Evolutionary conservation across 2,329 filamentous ascomycete species (phyloP), one percentile per base, ranked within the genome.

Genomic region (Trichoderma citrinoviride): DNA sequence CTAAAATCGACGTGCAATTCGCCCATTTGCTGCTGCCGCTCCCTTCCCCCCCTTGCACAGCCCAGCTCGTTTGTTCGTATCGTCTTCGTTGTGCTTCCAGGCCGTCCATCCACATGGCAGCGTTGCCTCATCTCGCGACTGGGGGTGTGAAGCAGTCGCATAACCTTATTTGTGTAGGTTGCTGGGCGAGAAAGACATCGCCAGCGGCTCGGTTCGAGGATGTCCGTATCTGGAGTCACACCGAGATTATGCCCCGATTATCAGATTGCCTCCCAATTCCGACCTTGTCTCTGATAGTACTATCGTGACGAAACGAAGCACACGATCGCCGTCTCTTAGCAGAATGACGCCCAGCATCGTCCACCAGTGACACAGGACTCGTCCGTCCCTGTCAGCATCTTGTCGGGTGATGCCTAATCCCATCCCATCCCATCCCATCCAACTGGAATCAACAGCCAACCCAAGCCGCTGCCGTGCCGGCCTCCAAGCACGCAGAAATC

Each of bases 71-170:
- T 37, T 17, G 15, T 58, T 40, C 44, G 56, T 49, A 37, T 40
- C 56, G 15, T 49, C 10, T 19, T 60, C 19, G 21, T 37, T n/a
- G 14, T 29, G 33, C 7, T 56, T 14, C 6, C 21, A 27, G 40
- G 25, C 44, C 17, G n/a, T n/a, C 3, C 27, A 10, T 46, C 56
- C 44, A 50, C 56, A 60, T 60, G 56, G 56, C 56, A 60, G 56
- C 44, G 56, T 49, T 60, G 37, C 56, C 46, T 60, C 21, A 33
- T 19, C n/a, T 21, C 56, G 55, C 12, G 33, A 37, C 33, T n/a
- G 33, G 33, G 33, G 10, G 33, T 37, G 33, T 37, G 29, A 17
- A 33, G 27, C 14, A 29, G 56, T 17, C 49, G 56, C 29, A 50
- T 23, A 56, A 60, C 44, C 56, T 60, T 60, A 60, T 23, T 19